A percentile compares a stretch with the other conserved stretches of the same genome.
Evolutionary conservation across 1,284 basidiomycete genomes (phyloP).

Genomic region (Heliocybe sulcata): DNA sequence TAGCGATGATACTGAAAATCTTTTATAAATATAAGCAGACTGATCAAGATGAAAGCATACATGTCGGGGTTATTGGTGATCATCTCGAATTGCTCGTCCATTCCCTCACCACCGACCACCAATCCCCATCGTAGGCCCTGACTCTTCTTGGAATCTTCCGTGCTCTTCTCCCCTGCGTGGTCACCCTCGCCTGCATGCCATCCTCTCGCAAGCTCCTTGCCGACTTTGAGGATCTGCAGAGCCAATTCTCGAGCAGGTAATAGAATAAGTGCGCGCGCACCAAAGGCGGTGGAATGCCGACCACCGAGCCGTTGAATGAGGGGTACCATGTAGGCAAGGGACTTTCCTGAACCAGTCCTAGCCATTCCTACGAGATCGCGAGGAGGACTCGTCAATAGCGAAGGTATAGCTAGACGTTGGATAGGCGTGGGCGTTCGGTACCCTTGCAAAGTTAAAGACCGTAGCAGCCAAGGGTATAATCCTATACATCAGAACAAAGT

Average conservation of each 20-base stretch:
- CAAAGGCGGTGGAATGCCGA: conserved; percentile 74
- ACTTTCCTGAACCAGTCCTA: conserved; percentile 94
- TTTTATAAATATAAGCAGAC: conserved; percentile 5
- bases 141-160: conserved; percentile 49
- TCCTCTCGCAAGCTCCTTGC: conserved; percentile 86
- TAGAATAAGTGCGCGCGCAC: conserved; percentile 84
- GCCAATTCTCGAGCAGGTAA: conserved; percentile 94
- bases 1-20: conserved; percentile 80
- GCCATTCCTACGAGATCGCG: conserved; percentile 98
- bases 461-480: conserved; percentile 76
- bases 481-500: conserved; percentile 35
- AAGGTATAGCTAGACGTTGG: conserved; percentile 86
- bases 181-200: conserved; percentile 54
- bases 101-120: conserved; percentile 90
- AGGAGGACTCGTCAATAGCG: conserved; percentile 79
- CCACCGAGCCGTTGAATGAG: conserved; percentile 85
- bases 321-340: conserved; percentile 93
- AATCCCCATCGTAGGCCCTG: conserved; percentile 87
- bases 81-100: conserved; percentile 97
- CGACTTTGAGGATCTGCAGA: conserved; percentile 89
- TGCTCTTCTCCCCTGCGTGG: conserved; percentile 56
- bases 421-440: conserved; percentile 97
- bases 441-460: conserved; percentile 87
- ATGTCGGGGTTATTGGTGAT: conserved; percentile 93
- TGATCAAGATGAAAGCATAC: conserved; percentile 40